These are phyloP conservation scores for Xanthoparmelia taractica DNA, from an alignment of 495 filamentous ascomycete genomes.

Conservation along the genomic window DNA sequence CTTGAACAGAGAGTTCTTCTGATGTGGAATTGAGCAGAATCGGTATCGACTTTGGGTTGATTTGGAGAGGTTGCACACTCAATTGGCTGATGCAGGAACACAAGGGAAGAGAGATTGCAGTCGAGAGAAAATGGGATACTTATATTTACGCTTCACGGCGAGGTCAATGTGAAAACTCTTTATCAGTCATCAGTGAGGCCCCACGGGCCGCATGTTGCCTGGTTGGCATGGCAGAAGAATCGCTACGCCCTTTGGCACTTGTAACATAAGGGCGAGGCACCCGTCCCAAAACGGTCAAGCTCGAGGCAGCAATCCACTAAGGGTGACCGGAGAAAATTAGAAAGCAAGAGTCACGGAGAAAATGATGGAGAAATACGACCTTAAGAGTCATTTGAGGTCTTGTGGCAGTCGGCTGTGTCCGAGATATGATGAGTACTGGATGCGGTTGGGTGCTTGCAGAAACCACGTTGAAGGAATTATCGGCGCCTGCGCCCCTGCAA, in stretches of 20 bases:
- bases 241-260: slow-evolving; percentile 1
- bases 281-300: not conserved
- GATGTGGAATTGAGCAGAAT: not conserved
- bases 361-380: not conserved
- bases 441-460: slow-evolving; percentile 1
- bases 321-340: not conserved
- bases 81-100: not conserved
- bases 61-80: not conserved
- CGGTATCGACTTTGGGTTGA: not conserved
- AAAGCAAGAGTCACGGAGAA: not conserved
- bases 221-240: not conserved
- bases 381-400: slow-evolving; percentile 7
- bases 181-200: not conserved
- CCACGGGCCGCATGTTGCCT: not conserved
- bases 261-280: not conserved
- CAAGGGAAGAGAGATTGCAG: not conserved
- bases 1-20: not conserved
- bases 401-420: slow-evolving; percentile 1
- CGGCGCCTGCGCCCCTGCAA: slow-evolving; percentile 2
- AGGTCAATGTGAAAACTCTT: not conserved
- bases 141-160: not conserved
- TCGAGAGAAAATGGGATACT: not conserved
- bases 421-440: not conserved
- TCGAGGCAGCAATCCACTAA: slow-evolving; percentile 9
- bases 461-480: not conserved